Conservation (phyloP, 345 rosid genomes). For the Aethionema arabicum region DNA sequence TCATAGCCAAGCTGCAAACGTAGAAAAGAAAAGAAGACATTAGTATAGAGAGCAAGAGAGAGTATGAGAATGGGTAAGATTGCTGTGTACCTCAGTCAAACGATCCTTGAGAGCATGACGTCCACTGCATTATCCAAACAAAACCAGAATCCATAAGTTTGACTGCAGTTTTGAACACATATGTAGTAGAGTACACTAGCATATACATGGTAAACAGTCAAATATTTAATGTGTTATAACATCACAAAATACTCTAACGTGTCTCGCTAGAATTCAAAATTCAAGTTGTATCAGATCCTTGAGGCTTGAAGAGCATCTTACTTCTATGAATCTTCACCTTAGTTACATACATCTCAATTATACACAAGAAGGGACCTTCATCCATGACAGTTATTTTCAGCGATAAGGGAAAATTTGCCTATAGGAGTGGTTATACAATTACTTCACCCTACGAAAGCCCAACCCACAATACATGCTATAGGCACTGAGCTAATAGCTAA, state of each 20-base stretch:
- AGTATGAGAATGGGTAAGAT: constrained; percentile 5
- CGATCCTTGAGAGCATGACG: constrained; percentile 87
- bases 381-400: too few relatives aligned
- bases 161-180: constrained; percentile 13
- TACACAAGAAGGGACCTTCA: too few relatives aligned
- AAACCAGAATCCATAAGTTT: constrained; percentile 22
- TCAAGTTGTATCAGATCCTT: too few relatives aligned
- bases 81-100: constrained; percentile 61
- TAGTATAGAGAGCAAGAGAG: constrained; percentile 7
- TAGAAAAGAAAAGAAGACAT: constrained; percentile 25
- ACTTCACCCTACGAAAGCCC: too few relatives aligned
- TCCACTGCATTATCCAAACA: constrained; percentile 54
- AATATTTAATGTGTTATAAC: not conserved
- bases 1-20: constrained; percentile 79
- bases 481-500: too few relatives aligned
- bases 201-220: not conserved
- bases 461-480: too few relatives aligned
- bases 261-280: not conserved
- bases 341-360: too few relatives aligned
- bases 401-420: too few relatives aligned
- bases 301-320: too few relatives aligned
- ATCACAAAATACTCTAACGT: not conserved
- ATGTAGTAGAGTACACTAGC: constrained; percentile 13
- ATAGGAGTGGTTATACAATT: too few relatives aligned
- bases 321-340: too few relatives aligned